These are phyloP conservation scores for Serendipita indica DNA, from an alignment of 768 basidiomycete genomes.

Conservation along the genomic window DNA sequence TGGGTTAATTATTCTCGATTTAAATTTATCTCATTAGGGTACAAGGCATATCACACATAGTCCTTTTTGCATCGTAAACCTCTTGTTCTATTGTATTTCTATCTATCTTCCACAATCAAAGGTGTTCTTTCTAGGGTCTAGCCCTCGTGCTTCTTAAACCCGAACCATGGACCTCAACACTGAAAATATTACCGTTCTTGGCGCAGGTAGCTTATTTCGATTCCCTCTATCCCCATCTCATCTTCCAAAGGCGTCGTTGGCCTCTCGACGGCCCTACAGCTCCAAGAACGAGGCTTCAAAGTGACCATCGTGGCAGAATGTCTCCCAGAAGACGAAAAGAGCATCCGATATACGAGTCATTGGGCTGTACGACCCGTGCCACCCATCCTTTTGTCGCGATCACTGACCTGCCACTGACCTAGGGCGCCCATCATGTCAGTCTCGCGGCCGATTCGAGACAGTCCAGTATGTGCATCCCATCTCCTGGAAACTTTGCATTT, in stretches of 20 bases:
- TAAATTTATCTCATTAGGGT: too few relatives aligned
- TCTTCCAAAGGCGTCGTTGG: conserved; percentile 50
- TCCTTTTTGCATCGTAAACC: too few relatives aligned
- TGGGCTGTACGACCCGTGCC: conserved; percentile 50
- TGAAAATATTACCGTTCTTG: conserved; percentile 3
- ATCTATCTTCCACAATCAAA: too few relatives aligned
- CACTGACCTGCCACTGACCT: neutral
- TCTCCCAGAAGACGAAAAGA: conserved; percentile 57
- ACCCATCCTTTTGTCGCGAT: neutral
- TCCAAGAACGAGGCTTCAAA: conserved; percentile 43
- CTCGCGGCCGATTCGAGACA: conserved; percentile 38
- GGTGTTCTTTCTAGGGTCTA: too few relatives aligned
- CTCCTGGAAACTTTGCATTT: neutral
- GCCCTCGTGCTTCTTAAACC: too few relatives aligned
- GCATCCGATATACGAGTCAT: conserved; percentile 60
- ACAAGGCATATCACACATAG: too few relatives aligned
- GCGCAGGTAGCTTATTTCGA: neutral
- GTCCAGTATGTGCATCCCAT: conserved; percentile 31
- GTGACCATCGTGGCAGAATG: conserved; percentile 60
- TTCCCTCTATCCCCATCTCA: neutral
- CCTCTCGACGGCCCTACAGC: conserved; percentile 54
- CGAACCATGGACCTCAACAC: neutral
- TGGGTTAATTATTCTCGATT: too few relatives aligned
- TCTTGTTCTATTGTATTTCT: too few relatives aligned
- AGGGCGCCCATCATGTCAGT: conserved; percentile 75